Conservation (phyloP, 345 rosid genomes). For the Leavenworthia alabamica region DNA sequence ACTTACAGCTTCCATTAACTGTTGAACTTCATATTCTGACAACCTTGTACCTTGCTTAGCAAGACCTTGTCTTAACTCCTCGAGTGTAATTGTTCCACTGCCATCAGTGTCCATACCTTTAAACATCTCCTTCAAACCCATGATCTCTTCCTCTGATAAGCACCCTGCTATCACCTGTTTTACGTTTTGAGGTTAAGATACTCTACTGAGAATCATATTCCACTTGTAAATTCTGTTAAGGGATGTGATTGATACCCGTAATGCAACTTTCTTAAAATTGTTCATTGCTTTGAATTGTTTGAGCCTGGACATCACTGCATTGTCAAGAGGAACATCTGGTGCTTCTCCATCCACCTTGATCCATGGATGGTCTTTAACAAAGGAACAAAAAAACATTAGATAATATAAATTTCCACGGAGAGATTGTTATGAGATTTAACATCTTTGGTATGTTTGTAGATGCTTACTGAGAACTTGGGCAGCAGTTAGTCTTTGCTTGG, state of each 20-base stretch:
- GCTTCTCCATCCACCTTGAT: constrained; percentile 79
- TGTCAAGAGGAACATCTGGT: constrained; percentile 77
- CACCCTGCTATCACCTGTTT: constrained; percentile 55
- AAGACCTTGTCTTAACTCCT: constrained; percentile 56
- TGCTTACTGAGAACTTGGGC: constrained; percentile 50
- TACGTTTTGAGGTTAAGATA: not conserved
- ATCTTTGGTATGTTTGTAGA: not conserved
- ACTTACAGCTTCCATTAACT: constrained; percentile 60
- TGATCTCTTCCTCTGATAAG: constrained; percentile 64
- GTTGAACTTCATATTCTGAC: constrained; percentile 51
- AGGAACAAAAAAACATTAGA: not conserved
- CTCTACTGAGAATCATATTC: not conserved
- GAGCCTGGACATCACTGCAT: constrained; percentile 67
- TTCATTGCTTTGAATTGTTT: constrained; percentile 79
- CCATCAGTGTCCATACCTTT: constrained; percentile 52
- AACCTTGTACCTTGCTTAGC: constrained; percentile 55
- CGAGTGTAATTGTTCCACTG: constrained; percentile 57
- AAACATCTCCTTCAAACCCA: constrained; percentile 59
- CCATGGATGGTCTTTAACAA: constrained; percentile 60
- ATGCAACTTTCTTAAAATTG: constrained; percentile 73
- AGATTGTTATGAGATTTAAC: constrained; percentile 2
- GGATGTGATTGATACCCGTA: constrained; percentile 37
- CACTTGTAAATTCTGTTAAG: not conserved
- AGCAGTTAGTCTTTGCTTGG: constrained; percentile 53
- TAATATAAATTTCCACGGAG: not conserved